Evolutionary conservation across 768 basidiomycete species (phyloP).

Genomic region (Fibroporia radiculosa): DNA sequence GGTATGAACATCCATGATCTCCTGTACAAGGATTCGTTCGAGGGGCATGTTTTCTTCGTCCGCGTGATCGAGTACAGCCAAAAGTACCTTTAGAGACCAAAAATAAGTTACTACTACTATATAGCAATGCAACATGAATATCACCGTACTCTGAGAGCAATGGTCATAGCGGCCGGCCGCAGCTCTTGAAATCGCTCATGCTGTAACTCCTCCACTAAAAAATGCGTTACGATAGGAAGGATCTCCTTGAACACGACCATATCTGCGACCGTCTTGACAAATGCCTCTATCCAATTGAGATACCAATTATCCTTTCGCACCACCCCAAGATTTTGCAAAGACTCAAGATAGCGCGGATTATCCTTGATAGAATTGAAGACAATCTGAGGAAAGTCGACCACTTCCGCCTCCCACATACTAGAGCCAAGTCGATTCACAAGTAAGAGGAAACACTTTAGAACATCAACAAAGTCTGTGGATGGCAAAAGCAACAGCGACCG

Average conservation of each 20-base stretch:
- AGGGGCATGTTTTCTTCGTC: slow-evolving; percentile 20
- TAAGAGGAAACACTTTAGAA: slow-evolving; percentile 51
- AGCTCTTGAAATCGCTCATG: slow-evolving; percentile 60
- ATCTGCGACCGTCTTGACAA: slow-evolving; percentile 14
- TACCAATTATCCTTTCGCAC: slow-evolving; percentile 25
- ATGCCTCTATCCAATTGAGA: slow-evolving; percentile 18
- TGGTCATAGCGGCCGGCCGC: slow-evolving; percentile 51
- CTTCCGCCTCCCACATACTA: slow-evolving; percentile 63
- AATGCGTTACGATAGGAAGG: slow-evolving; percentile 64
- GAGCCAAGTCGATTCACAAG: slow-evolving; percentile 50
- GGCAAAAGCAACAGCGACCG: neutral
- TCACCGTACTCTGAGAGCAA: slow-evolving; percentile 39
- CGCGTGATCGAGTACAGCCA: slow-evolving; percentile 26
- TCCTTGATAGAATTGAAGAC: slow-evolving; percentile 81
- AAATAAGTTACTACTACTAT: neutral
- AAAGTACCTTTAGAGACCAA: slow-evolving; percentile 22
- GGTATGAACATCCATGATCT: slow-evolving; percentile 45
- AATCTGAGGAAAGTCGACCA: slow-evolving; percentile 65
- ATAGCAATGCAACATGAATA: neutral
- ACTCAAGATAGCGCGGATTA: slow-evolving; percentile 48
- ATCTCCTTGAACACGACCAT: slow-evolving; percentile 33
- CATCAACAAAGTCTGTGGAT: slow-evolving; percentile 46
- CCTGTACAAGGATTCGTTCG: slow-evolving; percentile 25
- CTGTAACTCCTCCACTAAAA: slow-evolving; percentile 76
- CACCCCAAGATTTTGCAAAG: slow-evolving; percentile 29